A percentile compares a stretch with the other conserved stretches of the same genome.
These are phyloP conservation scores for Mycena amicta DNA, from an alignment of 768 basidiomycete species.

Conservation along the genomic window DNA sequence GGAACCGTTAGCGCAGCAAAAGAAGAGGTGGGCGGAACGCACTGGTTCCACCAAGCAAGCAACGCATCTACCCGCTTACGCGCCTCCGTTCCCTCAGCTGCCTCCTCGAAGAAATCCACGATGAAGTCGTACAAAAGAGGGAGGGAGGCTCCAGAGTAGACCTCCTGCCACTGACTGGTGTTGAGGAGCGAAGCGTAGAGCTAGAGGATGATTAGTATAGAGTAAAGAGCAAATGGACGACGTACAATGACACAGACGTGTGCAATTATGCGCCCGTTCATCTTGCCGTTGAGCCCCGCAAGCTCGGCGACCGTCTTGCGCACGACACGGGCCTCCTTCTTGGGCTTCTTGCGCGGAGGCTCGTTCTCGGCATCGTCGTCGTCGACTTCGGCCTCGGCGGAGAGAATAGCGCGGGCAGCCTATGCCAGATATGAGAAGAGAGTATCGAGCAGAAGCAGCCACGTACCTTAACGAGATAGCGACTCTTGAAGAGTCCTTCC, in stretches of 20 bases:
- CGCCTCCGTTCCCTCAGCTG: not conserved
- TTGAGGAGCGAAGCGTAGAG: not conserved
- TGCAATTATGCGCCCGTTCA: slow-evolving; percentile 10
- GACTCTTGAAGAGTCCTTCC: slow-evolving; percentile 8
- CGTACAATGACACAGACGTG: slow-evolving; percentile 5
- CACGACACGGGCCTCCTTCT: not conserved
- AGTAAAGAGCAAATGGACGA: not conserved
- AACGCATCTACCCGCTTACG: slow-evolving; percentile 1
- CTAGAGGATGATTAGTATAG: not conserved
- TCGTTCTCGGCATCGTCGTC: slow-evolving; percentile 7
- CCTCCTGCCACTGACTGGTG: not conserved
- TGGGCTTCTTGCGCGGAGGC: slow-evolving; percentile 1
- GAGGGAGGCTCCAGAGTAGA: slow-evolving; percentile 1
- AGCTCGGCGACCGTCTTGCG: slow-evolving; percentile 9
- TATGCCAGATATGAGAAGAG: not conserved
- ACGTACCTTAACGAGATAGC: slow-evolving; percentile 11
- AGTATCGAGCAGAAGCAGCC: not conserved
- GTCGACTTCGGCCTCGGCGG: not conserved
- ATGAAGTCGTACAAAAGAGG: slow-evolving; percentile 14
- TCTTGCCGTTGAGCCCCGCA: slow-evolving; percentile 12
- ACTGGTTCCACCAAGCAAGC: slow-evolving; percentile 18
- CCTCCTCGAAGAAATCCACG: slow-evolving; percentile 15
- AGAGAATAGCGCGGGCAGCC: slow-evolving; percentile 1
- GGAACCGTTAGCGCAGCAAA: not conserved
- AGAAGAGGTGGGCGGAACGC: not conserved